phyloP scores from a whole-genome alignment of 2,329 filamentous ascomycete genomes.

The Alternaria viburni region DNA sequence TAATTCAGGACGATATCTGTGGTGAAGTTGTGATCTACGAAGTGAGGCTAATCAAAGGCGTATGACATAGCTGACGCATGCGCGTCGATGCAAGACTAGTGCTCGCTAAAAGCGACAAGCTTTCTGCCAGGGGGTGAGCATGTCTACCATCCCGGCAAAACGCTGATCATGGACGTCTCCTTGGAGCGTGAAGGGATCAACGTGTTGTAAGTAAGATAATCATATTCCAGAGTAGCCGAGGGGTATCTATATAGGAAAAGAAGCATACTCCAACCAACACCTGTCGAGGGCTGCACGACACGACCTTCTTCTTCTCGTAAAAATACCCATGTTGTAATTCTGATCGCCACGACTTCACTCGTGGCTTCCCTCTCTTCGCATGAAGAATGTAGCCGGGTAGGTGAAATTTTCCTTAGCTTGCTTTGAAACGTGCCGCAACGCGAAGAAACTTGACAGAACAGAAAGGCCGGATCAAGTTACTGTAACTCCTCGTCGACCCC shows the following conservation, averaged over 20 bases:
- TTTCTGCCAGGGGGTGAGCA: neutral
- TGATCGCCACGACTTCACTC: neutral
- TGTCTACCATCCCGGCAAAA: neutral
- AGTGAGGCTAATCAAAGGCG: neutral
- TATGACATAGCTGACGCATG: conserved; percentile 1
- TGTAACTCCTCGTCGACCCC: neutral
- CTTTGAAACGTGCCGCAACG: neutral
- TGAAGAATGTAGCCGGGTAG: neutral
- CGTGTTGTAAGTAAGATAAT: neutral
- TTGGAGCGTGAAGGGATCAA: neutral
- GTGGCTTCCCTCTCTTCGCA: neutral
- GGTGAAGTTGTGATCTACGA: neutral
- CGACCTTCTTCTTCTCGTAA: neutral
- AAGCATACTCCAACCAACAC: conserved; percentile 5
- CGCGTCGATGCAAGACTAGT: conserved; percentile 9
- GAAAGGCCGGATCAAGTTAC: neutral
- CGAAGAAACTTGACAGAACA: neutral
- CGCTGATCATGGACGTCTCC: neutral
- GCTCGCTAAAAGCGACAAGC: conserved; percentile 17
- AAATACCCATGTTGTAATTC: neutral
- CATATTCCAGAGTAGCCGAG: neutral
- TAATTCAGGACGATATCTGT: neutral
- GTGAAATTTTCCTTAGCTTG: neutral
- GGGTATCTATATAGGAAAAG: conserved; percentile 23
- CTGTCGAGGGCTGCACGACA: neutral